phyloP scores from a whole-genome alignment of 768 basidiomycete species.

The Hortiboletus campestris region DNA sequence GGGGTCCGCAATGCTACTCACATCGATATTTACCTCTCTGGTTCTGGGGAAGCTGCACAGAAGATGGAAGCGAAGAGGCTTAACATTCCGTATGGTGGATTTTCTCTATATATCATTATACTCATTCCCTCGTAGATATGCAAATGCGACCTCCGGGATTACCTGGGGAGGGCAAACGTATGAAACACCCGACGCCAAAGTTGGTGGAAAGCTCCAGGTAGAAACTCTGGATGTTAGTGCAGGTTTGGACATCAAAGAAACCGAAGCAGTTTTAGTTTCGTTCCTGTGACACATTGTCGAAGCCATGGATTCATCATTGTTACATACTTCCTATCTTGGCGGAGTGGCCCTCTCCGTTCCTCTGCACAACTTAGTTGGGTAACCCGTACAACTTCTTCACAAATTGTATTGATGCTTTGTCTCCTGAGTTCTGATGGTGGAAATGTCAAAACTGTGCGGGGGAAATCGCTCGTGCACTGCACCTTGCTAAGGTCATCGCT shows the following conservation, averaged over 20 bases:
- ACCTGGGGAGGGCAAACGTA: conserved; percentile 61
- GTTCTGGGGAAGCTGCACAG: conserved; percentile 21
- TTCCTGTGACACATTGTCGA: conserved; percentile 3
- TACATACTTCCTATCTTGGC: neutral
- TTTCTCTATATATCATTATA: neutral
- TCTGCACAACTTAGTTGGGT: neutral
- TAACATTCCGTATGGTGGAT: conserved; percentile 38
- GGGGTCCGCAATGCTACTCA: conserved; percentile 41
- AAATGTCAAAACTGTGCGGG: neutral
- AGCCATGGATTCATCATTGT: neutral
- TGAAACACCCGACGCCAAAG: conserved; percentile 46
- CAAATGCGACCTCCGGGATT: conserved; percentile 49
- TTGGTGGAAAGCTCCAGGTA: conserved; percentile 35
- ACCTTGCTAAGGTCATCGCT: conserved; percentile 91
- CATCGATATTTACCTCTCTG: conserved; percentile 41
- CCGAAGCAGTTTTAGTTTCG: conserved; percentile 43
- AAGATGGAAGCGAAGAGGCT: conserved; percentile 49
- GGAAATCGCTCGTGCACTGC: neutral
- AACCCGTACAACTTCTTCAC: conserved; percentile 44
- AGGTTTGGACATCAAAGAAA: conserved; percentile 47
- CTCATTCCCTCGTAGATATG: conserved; percentile 35
- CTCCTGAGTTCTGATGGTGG: conserved; percentile 65
- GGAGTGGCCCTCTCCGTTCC: neutral
- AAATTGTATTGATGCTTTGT: conserved; percentile 51
- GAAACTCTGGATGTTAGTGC: conserved; percentile 30